Base-by-base conservation (phyloP, 805 yeast species). In the Kodamaea hsintzibuensis region DNA sequence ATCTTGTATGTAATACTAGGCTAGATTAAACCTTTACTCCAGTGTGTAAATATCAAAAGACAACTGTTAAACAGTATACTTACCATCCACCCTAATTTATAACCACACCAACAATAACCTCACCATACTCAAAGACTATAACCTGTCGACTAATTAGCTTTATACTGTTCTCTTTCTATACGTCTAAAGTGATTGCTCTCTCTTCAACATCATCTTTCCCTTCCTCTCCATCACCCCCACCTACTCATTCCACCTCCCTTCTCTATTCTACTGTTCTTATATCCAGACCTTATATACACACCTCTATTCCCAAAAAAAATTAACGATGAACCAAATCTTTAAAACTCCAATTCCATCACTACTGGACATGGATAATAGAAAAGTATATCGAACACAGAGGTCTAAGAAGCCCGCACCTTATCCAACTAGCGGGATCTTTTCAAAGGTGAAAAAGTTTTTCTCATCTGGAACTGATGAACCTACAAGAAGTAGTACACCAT, bases 301-400 rank as follows among this genome's bases (percentile, higher is more conserved):
- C 35, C 35, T 22, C 6, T 6, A 22, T 22, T 22, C 2, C 35
- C 35, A 30, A 30, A 30, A 30, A 30, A 30, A 30, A 30, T 30
- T 30, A 30, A 30, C 35, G 35, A 30, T 30, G 19, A 40, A 40
- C 25, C 42, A 39, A 39, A 16, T 39, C 17, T 40, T 40, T 16
- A 10, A 17, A 39, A 19, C n/a, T 9, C 47, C 42, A 40, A 40
- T 40, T 39, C n/a, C 19, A 17, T 17, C 19, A 40, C 19, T 7
- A 22, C 17, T 7, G 13, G 53, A 27, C 46, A 72, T 72, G 77
- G 76, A 72, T 57, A 72, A 70, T 59, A 67, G 75, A 57, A 62
- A 68, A 56, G 71, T 71, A 39, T 63, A 63, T 49, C 64, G 63
- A 46, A 62, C 69, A 2, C 67, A 68, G 50, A 60, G 65, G 49